A percentile compares a stretch with the other conserved stretches of the same genome.
Conservation (phyloP, 805 yeast species). For the Yamadazyma sp. region DNA sequence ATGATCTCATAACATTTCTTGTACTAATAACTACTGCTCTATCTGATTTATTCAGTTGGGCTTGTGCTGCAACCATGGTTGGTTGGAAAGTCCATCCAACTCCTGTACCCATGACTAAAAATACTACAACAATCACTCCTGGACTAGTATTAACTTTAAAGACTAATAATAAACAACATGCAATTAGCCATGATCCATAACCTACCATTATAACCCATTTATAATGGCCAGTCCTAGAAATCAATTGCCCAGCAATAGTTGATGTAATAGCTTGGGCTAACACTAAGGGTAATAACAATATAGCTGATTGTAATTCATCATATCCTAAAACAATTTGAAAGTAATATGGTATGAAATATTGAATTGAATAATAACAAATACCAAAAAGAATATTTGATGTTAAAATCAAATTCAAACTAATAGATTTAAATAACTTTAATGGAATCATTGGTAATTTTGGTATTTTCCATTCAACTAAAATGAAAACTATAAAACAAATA, state of each 20-base stretch:
- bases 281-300: slow-evolving; percentile 44
- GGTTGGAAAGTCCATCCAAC: slow-evolving; percentile 54
- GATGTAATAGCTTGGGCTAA: slow-evolving; percentile 41
- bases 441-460: slow-evolving; percentile 57
- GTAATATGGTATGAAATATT: slow-evolving; percentile 37
- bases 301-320: slow-evolving; percentile 38
- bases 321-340: slow-evolving; percentile 33
- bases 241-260: slow-evolving; percentile 43
- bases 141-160: slow-evolving; percentile 27
- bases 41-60: slow-evolving; percentile 34
- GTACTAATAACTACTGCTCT: slow-evolving; percentile 33
- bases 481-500: slow-evolving; percentile 35
- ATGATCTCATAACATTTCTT: slow-evolving; percentile 30
- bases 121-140: slow-evolving; percentile 23
- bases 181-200: slow-evolving; percentile 38
- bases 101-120: slow-evolving; percentile 29
- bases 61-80: slow-evolving; percentile 52
- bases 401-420: slow-evolving; percentile 30
- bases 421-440: slow-evolving; percentile 36
- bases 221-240: slow-evolving; percentile 43
- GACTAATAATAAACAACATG: slow-evolving; percentile 35
- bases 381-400: slow-evolving; percentile 46
- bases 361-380: slow-evolving; percentile 43
- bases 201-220: slow-evolving; percentile 41
- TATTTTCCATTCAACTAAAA: slow-evolving; percentile 48